Evolutionary conservation across 805 yeast genomes (phyloP).

Genomic region (Saturnispora gosingensis): DNA sequence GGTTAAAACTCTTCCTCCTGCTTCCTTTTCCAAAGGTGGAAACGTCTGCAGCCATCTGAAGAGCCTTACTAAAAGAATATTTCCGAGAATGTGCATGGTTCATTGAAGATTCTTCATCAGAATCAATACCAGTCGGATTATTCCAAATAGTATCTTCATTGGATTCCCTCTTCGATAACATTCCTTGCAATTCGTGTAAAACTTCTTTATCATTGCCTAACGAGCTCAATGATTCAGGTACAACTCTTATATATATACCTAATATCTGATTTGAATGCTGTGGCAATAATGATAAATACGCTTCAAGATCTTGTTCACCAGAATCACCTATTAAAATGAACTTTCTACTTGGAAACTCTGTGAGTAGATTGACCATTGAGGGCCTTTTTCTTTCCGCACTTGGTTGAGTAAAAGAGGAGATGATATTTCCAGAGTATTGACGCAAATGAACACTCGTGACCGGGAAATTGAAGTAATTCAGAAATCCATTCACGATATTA

Average conservation of each 20-base stretch:
- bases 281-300: conserved; percentile 65
- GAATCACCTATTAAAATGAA: conserved; percentile 90
- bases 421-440: conserved; percentile 75
- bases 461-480: conserved; percentile 53
- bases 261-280: conserved; percentile 51
- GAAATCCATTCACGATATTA: conserved; percentile 47
- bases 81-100: background rate
- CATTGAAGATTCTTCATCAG: conserved; percentile 7
- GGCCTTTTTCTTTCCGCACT: conserved; percentile 71
- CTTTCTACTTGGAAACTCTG: conserved; percentile 67
- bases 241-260: conserved; percentile 76
- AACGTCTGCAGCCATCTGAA: background rate
- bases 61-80: background rate
- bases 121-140: conserved; percentile 11
- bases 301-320: conserved; percentile 92
- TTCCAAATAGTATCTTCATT: background rate
- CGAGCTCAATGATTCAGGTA: conserved; percentile 59
- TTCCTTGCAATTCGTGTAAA: conserved; percentile 17
- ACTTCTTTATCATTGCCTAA: conserved; percentile 30
- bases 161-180: conserved; percentile 12
- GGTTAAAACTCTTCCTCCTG: background rate
- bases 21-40: background rate
- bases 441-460: conserved; percentile 78
- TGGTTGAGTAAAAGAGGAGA: conserved; percentile 79
- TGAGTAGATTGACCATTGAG: conserved; percentile 50